Evolutionary conservation across 139 green algal genomes (phyloP).

Genomic region (Volvox africanus): DNA sequence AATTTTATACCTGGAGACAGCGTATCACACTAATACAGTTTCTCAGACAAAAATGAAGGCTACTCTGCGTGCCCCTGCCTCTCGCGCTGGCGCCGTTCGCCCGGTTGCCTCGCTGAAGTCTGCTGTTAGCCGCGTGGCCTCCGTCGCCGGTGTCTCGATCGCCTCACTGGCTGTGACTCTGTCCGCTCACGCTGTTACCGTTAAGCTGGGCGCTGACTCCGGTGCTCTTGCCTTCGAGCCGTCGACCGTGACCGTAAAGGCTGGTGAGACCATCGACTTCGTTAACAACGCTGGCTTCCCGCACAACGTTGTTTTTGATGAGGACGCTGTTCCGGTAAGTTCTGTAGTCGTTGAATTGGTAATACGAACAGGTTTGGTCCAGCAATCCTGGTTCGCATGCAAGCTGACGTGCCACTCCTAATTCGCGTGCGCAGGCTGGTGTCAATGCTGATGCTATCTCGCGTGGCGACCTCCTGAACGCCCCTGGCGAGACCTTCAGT

Average conservation of each 20-base stretch:
- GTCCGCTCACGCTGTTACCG: constrained; percentile 76
- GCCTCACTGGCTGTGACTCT: constrained; percentile 81
- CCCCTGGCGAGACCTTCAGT: constrained; percentile 85
- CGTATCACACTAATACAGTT: constrained; percentile 19
- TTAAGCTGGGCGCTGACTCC: constrained; percentile 89
- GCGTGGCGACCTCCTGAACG: constrained; percentile 93
- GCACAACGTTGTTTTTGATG: constrained; percentile 96
- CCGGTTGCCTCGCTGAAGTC: constrained; percentile 53
- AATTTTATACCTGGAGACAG: constrained; percentile 26
- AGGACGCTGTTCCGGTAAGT: constrained; percentile 90
- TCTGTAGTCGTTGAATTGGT: no score
- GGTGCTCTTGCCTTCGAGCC: constrained; percentile 84
- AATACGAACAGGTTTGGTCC: no score
- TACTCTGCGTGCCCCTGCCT: constrained; percentile 1
- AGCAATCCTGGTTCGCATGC: neutral
- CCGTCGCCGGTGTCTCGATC: constrained; percentile 73
- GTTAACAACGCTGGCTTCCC: constrained; percentile 87
- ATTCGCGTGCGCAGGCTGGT: constrained; percentile 65
- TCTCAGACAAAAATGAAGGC: constrained; percentile 38
- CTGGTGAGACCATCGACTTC: constrained; percentile 88
- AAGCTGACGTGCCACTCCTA: constrained; percentile 1
- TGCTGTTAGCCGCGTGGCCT: constrained; percentile 49
- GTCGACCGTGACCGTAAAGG: constrained; percentile 74
- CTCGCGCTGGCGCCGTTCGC: constrained; percentile 37
- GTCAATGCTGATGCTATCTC: constrained; percentile 90